phyloP scores from a whole-genome alignment of 1,284 basidiomycete genomes.

The Vanrija sp. region DNA sequence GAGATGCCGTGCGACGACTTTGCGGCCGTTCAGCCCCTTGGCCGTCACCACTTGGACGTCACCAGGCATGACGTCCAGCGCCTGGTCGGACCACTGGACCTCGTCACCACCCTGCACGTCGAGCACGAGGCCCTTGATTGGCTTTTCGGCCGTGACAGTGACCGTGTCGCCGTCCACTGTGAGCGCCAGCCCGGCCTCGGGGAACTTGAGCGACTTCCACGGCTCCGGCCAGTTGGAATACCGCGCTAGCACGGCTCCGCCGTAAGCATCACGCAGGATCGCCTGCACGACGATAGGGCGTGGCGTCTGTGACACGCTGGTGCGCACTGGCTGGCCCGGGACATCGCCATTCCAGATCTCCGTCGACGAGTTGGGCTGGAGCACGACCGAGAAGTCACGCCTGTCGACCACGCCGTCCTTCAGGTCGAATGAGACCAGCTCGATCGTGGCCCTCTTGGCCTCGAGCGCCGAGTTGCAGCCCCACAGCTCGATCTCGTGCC shows the following conservation, averaged over 20 bases:
- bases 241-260: constrained; percentile 62
- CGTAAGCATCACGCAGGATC: constrained; percentile 54
- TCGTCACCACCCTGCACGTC: constrained; percentile 57
- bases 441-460: constrained; percentile 59
- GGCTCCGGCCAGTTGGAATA: constrained; percentile 75
- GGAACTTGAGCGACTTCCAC: constrained; percentile 83
- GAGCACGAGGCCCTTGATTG: constrained; percentile 79
- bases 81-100: constrained; percentile 74
- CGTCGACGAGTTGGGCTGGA: constrained; percentile 72
- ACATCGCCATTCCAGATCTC: constrained; percentile 69
- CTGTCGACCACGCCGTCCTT: constrained; percentile 51
- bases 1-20: constrained; percentile 56
- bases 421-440: constrained; percentile 65
- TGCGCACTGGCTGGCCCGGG: constrained; percentile 64
- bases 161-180: constrained; percentile 60
- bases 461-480: constrained; percentile 69
- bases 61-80: constrained; percentile 76
- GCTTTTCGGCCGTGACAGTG: constrained; percentile 59
- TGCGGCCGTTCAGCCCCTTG: constrained; percentile 62
- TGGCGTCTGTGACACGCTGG: constrained; percentile 61
- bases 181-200: constrained; percentile 59
- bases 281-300: constrained; percentile 70
- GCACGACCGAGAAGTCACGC: constrained; percentile 55
- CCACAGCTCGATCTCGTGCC: constrained; percentile 64
- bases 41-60: constrained; percentile 66